A percentile compares a stretch with the other conserved stretches of the same genome.
phyloP scores from a whole-genome alignment of 2,329 filamentous ascomycete genomes.

The Parafenestella ontariensis region DNA sequence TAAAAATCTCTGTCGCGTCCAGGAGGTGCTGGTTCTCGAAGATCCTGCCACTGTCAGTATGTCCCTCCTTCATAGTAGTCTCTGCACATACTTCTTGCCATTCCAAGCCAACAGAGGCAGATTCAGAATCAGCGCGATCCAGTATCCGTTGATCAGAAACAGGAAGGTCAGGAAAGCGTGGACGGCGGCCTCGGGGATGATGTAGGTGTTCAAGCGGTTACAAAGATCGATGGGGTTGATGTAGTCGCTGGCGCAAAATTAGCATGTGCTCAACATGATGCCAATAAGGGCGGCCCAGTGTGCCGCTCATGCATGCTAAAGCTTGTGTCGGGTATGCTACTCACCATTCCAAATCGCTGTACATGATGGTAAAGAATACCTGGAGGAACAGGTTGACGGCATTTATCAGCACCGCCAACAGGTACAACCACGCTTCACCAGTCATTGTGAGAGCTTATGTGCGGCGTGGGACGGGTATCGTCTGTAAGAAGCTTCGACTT shows the following conservation, averaged over 20 bases:
- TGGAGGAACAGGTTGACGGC: conserved; percentile 99
- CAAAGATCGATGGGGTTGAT: conserved; percentile 99
- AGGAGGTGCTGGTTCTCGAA: conserved; percentile 95
- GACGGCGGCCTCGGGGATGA: conserved; percentile 96
- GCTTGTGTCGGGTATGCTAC: conserved; percentile 48
- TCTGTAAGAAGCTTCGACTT: conserved; percentile 11
- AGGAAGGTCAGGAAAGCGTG: conserved; percentile 95
- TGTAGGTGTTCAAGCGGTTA: conserved; percentile 99
- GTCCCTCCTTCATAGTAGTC: not conserved
- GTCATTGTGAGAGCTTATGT: conserved; percentile 71
- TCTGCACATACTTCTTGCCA: conserved; percentile 84
- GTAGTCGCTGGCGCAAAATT: conserved; percentile 76
- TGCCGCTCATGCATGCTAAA: not conserved
- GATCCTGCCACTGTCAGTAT: conserved; percentile 69
- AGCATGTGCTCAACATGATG: conserved; percentile 28
- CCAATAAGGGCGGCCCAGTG: not conserved
- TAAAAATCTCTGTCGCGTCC: conserved; percentile 98
- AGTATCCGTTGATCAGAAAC: conserved; percentile 99
- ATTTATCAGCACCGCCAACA: conserved; percentile 98
- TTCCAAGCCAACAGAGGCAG: conserved; percentile 92
- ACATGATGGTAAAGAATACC: conserved; percentile 99
- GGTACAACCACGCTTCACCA: conserved; percentile 97
- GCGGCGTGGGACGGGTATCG: conserved; percentile 28
- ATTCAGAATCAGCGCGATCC: conserved; percentile 91
- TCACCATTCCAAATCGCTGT: conserved; percentile 98